Percentiles rank a stretch among this genome's conserved stretches.
These are phyloP conservation scores for Leccinum subtestaceum DNA, from an alignment of 768 basidiomycete species.

Conservation along the genomic window DNA sequence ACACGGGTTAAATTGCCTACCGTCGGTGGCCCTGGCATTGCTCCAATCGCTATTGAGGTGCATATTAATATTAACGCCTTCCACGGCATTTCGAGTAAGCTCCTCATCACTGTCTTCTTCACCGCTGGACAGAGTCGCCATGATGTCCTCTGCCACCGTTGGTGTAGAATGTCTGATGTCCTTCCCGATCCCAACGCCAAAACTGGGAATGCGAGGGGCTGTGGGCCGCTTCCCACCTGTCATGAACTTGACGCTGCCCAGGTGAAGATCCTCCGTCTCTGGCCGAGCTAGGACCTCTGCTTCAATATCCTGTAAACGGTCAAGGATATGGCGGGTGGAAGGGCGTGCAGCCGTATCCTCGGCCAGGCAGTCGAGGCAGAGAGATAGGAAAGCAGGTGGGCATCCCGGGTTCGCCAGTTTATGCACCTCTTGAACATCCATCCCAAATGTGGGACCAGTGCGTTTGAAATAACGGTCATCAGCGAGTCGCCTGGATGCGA, in stretches of 20 bases:
- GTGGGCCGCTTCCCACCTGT: slow-evolving; percentile 58
- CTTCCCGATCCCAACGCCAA: slow-evolving; percentile 68
- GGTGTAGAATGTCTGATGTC: slow-evolving; percentile 43
- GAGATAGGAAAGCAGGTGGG: slow-evolving; percentile 70
- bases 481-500: slow-evolving; percentile 79
- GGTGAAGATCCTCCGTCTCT: slow-evolving; percentile 67
- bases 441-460: slow-evolving; percentile 70
- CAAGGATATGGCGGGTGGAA: slow-evolving; percentile 74
- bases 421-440: slow-evolving; percentile 74
- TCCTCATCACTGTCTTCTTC: slow-evolving; percentile 67
- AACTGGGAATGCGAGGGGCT: slow-evolving; percentile 82
- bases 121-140: slow-evolving; percentile 35
- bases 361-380: slow-evolving; percentile 76
- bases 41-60: slow-evolving; percentile 49
- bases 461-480: slow-evolving; percentile 80
- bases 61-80: slow-evolving; percentile 46
- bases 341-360: slow-evolving; percentile 69
- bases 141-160: slow-evolving; percentile 35
- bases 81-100: slow-evolving; percentile 53
- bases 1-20: slow-evolving; percentile 14
- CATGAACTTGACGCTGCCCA: slow-evolving; percentile 85
- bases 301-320: slow-evolving; percentile 77
- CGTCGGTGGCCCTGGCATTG: slow-evolving; percentile 34
- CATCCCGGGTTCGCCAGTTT: slow-evolving; percentile 67
- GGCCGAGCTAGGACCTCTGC: slow-evolving; percentile 72